Conservation (phyloP, 2,329 filamentous ascomycete species). For the Microdochium trichocladiopsis region DNA sequence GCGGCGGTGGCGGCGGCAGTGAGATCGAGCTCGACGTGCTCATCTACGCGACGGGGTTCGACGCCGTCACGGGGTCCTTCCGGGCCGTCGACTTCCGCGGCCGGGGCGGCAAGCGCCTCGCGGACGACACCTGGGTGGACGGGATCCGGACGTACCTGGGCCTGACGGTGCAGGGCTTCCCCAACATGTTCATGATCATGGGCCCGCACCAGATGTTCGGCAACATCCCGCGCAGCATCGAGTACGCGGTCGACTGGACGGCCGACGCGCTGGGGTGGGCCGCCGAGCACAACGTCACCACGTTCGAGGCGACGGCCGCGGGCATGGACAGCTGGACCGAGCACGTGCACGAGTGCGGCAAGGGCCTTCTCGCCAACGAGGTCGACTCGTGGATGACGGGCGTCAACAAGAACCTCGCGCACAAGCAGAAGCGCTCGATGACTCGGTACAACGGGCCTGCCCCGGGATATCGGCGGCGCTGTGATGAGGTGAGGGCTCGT, state of each 20-base stretch:
- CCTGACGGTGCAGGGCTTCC: conserved; percentile 30
- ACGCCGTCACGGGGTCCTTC: conserved; percentile 27
- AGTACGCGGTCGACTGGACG: conserved; percentile 32
- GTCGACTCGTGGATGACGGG: conserved; percentile 50
- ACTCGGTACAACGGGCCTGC: conserved; percentile 38
- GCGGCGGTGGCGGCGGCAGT: too few relatives aligned
- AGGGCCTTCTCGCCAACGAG: conserved; percentile 35
- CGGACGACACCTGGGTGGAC: conserved; percentile 26
- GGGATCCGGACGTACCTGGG: conserved; percentile 33
- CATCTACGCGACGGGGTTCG: conserved; percentile 34
- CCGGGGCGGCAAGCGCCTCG: conserved; percentile 18
- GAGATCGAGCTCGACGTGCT: conserved; percentile 26
- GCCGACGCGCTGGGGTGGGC: conserved; percentile 24
- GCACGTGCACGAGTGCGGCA: conserved; percentile 37
- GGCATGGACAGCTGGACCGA: conserved; percentile 33
- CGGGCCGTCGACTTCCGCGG: conserved; percentile 25
- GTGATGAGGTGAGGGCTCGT: conserved; percentile 4
- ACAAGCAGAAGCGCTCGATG: conserved; percentile 36
- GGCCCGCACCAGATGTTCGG: conserved; percentile 36
- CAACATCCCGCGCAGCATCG: conserved; percentile 32
- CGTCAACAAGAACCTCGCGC: conserved; percentile 40
- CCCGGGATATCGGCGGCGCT: conserved; percentile 30
- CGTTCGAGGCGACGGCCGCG: conserved; percentile 30
- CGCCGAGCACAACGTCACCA: conserved; percentile 22
- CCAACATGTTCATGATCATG: conserved; percentile 41